Percentiles rank a stretch among this genome's conserved stretches.
Evolutionary conservation across 1,139 yeast species (phyloP).

Genomic region (Blastobotrys illinoisensis): DNA sequence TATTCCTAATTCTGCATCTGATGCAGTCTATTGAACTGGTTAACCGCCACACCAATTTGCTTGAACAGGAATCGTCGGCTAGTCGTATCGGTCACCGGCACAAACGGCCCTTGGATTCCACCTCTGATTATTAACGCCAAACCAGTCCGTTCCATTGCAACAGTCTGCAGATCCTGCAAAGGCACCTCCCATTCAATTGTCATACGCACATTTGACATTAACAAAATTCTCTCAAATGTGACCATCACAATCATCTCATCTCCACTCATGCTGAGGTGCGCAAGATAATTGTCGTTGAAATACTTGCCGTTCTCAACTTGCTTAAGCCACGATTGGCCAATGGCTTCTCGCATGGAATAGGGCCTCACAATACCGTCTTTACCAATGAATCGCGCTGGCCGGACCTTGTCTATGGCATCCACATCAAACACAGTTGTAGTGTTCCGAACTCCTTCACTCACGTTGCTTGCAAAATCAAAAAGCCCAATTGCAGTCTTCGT

Average conservation of each 20-base stretch:
- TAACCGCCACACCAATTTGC: slow-evolving; percentile 75
- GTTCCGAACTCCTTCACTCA: slow-evolving; percentile 89
- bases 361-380: slow-evolving; percentile 67
- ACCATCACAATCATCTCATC: slow-evolving; percentile 67
- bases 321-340: slow-evolving; percentile 92
- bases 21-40: slow-evolving; percentile 51
- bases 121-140: slow-evolving; percentile 59
- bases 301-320: slow-evolving; percentile 74
- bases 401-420: slow-evolving; percentile 70
- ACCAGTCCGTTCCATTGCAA: slow-evolving; percentile 77
- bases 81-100: slow-evolving; percentile 68
- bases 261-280: slow-evolving; percentile 79
- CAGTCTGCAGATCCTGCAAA: slow-evolving; percentile 57
- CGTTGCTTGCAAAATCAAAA: slow-evolving; percentile 86
- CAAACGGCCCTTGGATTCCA: slow-evolving; percentile 61
- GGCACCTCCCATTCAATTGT: slow-evolving; percentile 60
- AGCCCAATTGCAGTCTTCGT: slow-evolving; percentile 95
- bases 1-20: slow-evolving; percentile 23
- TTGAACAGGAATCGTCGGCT: slow-evolving; percentile 65
- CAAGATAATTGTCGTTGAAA: slow-evolving; percentile 68
- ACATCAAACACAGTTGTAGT: slow-evolving; percentile 89
- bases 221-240: slow-evolving; percentile 63
- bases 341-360: slow-evolving; percentile 77
- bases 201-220: slow-evolving; percentile 61
- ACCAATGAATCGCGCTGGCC: slow-evolving; percentile 74